A percentile compares a stretch with the other conserved stretches of the same genome.
Conservation (phyloP, 108 stramenopile species). For the Conticribra weissflogii region DNA sequence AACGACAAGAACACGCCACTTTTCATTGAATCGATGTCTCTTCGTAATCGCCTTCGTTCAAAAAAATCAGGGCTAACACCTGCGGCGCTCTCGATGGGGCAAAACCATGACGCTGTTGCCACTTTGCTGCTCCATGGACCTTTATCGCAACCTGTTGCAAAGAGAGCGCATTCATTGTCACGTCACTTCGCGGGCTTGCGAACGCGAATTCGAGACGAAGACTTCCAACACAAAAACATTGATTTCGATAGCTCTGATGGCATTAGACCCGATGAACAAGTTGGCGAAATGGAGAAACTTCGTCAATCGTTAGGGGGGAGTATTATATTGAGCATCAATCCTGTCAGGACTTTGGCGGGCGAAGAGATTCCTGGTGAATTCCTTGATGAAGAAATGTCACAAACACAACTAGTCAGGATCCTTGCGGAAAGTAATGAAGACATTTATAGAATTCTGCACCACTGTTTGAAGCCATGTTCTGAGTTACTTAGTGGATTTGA, state of each 20-base stretch:
- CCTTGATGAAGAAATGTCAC: slow-evolving; percentile 1
- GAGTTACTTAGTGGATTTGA: slow-evolving; percentile 38
- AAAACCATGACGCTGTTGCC: slow-evolving; percentile 39
- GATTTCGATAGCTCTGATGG: neutral
- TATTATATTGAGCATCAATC: slow-evolving; percentile 35
- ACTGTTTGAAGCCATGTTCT: slow-evolving; percentile 40
- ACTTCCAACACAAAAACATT: slow-evolving; percentile 2
- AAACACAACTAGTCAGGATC: slow-evolving; percentile 41
- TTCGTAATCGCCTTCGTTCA: slow-evolving; percentile 21
- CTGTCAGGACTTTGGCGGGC: no score
- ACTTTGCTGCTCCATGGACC: slow-evolving; percentile 47
- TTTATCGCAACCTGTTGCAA: slow-evolving; percentile 27
- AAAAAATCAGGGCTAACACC: slow-evolving; percentile 7
- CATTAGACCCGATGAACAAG: neutral
- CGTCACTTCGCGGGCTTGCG: slow-evolving; percentile 15
- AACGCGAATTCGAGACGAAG: slow-evolving; percentile 26
- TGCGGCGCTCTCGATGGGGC: slow-evolving; percentile 29
- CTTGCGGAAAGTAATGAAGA: slow-evolving; percentile 46
- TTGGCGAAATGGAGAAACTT: slow-evolving; percentile 14
- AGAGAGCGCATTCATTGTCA: slow-evolving; percentile 21
- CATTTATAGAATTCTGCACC: slow-evolving; percentile 43
- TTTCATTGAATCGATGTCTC: slow-evolving; percentile 37
- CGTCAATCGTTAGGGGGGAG: slow-evolving; percentile 25
- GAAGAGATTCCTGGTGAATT: no score
- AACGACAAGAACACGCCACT: neutral